These are phyloP conservation scores for Pterocarpus santalinus DNA, from an alignment of 306 rosid genomes.

Conservation along the genomic window DNA sequence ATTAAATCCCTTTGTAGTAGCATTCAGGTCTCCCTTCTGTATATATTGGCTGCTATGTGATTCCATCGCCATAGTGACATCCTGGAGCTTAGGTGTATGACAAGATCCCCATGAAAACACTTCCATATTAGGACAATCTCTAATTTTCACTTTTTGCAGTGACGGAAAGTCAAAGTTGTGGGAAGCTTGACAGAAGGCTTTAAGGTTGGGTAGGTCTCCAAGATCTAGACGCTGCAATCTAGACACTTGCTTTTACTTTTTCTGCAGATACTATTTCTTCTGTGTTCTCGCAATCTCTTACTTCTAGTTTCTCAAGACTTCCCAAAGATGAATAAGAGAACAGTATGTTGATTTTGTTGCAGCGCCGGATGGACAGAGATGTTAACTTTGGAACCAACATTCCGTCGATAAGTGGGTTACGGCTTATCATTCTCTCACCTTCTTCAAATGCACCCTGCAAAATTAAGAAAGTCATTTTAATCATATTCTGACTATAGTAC, in stretches of 20 bases:
- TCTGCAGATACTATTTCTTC: slow-evolving; percentile 14
- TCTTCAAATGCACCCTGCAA: background rate
- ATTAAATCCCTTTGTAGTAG: background rate
- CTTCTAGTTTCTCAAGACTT: background rate
- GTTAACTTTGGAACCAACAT: background rate
- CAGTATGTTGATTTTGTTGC: background rate
- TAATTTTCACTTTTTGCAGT: background rate
- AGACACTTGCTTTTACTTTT: background rate
- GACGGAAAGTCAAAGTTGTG: background rate
- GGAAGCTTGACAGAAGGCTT: background rate
- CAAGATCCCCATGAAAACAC: background rate
- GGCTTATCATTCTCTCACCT: background rate
- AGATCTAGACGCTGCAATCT: background rate
- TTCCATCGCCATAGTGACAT: background rate
- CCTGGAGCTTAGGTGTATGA: background rate
- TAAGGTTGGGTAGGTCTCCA: background rate
- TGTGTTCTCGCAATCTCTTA: background rate
- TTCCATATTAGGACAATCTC: background rate
- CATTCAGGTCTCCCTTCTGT: background rate
- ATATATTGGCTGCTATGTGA: background rate
- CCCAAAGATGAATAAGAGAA: background rate
- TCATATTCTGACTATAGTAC: background rate
- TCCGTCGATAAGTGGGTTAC: background rate
- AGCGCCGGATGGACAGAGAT: background rate
- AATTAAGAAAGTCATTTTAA: background rate